These are phyloP conservation scores for Jamesozyma gamospora DNA, from an alignment of 805 yeast species.

Conservation along the genomic window DNA sequence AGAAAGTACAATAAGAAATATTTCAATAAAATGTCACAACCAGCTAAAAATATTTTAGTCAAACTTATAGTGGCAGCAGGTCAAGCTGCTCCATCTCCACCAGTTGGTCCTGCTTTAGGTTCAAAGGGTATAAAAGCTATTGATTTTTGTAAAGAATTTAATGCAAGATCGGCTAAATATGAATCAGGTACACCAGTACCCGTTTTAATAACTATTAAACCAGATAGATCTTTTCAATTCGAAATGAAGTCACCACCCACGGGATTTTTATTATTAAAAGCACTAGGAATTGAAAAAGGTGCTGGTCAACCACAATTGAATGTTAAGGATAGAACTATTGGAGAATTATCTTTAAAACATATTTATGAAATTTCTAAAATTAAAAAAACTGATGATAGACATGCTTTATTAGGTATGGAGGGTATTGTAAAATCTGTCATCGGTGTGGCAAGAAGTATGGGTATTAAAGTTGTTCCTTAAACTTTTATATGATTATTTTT, in stretches of 20 bases:
- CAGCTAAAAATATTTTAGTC: constrained; percentile 56
- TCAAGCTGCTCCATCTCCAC: constrained; percentile 96
- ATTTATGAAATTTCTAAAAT: constrained; percentile 90
- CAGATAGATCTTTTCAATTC: constrained; percentile 84
- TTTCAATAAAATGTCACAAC: constrained; percentile 20
- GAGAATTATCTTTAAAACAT: constrained; percentile 71
- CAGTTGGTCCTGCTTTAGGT: constrained; percentile 97
- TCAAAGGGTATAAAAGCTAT: constrained; percentile 98
- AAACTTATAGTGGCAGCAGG: constrained; percentile 95
- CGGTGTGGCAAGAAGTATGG: constrained; percentile 83
- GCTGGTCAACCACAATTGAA: constrained; percentile 41
- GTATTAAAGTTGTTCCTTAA: constrained; percentile 68
- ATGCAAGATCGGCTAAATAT: constrained; percentile 87
- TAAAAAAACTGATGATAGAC: constrained; percentile 77
- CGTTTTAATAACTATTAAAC: constrained; percentile 69
- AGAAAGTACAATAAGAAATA: not conserved
- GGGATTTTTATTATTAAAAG: constrained; percentile 71
- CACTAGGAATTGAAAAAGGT: constrained; percentile 66
- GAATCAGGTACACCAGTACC: constrained; percentile 88
- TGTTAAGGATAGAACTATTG: constrained; percentile 35
- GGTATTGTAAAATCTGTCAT: constrained; percentile 73
- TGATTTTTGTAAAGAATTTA: constrained; percentile 96
- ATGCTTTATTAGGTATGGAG: constrained; percentile 57
- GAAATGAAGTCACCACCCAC: constrained; percentile 89
- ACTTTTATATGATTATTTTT: not conserved